Evolutionary conservation across 768 basidiomycete genomes (phyloP), one percentile per base, ranked within the genome.

Genomic region (Lyophyllum atratum): DNA sequence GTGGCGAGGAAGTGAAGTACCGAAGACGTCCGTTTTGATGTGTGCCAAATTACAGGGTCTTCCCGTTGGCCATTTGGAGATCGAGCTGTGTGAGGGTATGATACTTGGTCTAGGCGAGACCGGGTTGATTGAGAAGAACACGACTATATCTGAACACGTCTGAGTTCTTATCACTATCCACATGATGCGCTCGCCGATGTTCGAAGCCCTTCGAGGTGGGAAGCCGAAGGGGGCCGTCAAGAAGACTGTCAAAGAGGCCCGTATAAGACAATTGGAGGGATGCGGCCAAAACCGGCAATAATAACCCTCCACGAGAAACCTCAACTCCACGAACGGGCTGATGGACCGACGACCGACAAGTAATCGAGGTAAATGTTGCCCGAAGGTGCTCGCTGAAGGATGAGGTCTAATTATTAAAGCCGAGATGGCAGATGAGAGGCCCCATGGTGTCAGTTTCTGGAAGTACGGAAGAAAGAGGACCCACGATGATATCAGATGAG

Each of bases 101-200:
- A 47, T 58, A 37, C 44, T 29, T 45, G 48, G 54, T 52, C 58
- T 48, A 50, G 58, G 45, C 29, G 21, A 54, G 14, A 19, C 52
- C 48, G 39, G 52, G 10, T 28, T 34, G 31, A 29, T 44, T 31
- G 29, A 52, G 54, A 59, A 52, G 51, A 31, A 19, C 21, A 22
- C 21, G 11, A 25, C 33, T 19, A n/a, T 49, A 40, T 52, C 51
- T 53, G 49, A 15, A 53, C 34, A 12, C 47, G 51, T 49, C 50
- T 49, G 22, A 25, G 33, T 28, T 25, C 52, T 47, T 52, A 56
- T 49, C 47, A 24, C 8, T 10, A 25, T 33, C 37, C 28, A 42
- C 56, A 51, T 50, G 34, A 39, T 40, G 33, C 44, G 24, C 42
- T 28, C 34, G 25, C 26, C 19, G 19, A n/a, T 7, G 29, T 22